These are phyloP conservation scores for Hypoxylon sp. DNA, from an alignment of 2,329 filamentous ascomycete species.

Conservation along the genomic window DNA sequence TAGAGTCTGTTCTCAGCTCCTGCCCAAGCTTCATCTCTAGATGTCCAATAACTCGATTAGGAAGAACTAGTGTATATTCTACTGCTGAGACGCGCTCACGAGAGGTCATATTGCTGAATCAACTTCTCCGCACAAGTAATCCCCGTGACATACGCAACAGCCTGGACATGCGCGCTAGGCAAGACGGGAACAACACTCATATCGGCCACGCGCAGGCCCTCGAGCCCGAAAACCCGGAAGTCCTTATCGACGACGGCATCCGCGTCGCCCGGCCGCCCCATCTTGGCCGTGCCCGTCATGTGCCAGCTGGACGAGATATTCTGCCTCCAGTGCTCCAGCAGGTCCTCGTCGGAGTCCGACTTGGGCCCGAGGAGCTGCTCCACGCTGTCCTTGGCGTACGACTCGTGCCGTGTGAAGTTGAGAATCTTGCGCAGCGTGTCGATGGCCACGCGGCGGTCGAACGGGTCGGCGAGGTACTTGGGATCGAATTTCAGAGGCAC, in stretches of 20 bases:
- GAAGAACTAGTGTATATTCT: too few species aligned
- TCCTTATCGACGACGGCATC: constrained; percentile 59
- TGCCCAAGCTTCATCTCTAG: too few species aligned
- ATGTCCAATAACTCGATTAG: too few species aligned
- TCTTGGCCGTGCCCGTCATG: constrained; percentile 64
- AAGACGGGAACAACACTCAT: constrained; percentile 61
- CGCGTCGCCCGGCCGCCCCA: constrained; percentile 57
- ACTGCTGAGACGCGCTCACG: too few species aligned
- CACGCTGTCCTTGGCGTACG: constrained; percentile 55
- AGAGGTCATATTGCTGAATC: constrained; percentile 52
- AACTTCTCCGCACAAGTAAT: constrained; percentile 60
- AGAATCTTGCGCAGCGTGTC: constrained; percentile 55
- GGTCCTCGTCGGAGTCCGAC: constrained; percentile 61
- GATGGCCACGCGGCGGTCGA: constrained; percentile 60
- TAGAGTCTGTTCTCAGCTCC: too few species aligned
- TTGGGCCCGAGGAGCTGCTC: constrained; percentile 53
- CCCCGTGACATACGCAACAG: constrained; percentile 62
- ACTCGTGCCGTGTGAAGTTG: constrained; percentile 51
- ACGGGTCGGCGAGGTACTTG: constrained; percentile 61
- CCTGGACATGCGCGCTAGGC: constrained; percentile 60
- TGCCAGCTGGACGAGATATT: constrained; percentile 60
- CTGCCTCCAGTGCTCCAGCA: constrained; percentile 55
- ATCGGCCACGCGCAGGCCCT: constrained; percentile 60
- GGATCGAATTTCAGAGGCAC: constrained; percentile 62
- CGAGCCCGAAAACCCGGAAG: constrained; percentile 57